phyloP scores from a whole-genome alignment of 1,284 basidiomycete genomes.

The Moesziomyces antarcticus region DNA sequence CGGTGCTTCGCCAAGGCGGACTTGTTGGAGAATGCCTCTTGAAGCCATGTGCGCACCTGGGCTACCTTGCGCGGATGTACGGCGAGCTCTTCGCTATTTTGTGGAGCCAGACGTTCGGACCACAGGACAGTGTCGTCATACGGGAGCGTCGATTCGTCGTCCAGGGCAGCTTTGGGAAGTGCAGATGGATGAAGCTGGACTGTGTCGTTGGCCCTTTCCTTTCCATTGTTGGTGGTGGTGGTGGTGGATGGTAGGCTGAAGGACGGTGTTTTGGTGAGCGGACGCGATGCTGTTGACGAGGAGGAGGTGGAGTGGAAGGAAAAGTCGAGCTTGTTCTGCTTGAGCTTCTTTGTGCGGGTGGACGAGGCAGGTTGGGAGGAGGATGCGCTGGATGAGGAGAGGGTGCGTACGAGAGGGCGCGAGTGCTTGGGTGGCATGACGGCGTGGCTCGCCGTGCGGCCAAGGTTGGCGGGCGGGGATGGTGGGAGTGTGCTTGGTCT shows the following conservation, averaged over 20 bases:
- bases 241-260: slow-evolving; percentile 11
- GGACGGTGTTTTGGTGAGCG: slow-evolving; percentile 33
- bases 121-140: slow-evolving; percentile 11
- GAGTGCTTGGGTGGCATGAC: slow-evolving; percentile 25
- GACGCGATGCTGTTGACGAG: slow-evolving; percentile 11
- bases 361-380: neutral
- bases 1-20: slow-evolving; percentile 80
- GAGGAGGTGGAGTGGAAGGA: slow-evolving; percentile 29
- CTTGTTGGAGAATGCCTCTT: slow-evolving; percentile 78
- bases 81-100: slow-evolving; percentile 74
- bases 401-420: slow-evolving; percentile 15
- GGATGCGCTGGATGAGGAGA: slow-evolving; percentile 19
- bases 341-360: slow-evolving; percentile 24
- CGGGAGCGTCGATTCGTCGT: too few relatives aligned
- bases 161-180: neutral
- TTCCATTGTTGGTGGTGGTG: slow-evolving; percentile 12
- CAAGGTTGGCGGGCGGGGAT: slow-evolving; percentile 1
- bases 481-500: neutral
- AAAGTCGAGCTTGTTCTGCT: slow-evolving; percentile 50
- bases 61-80: slow-evolving; percentile 88
- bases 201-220: slow-evolving; percentile 12
- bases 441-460: neutral
- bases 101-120: slow-evolving; percentile 29
- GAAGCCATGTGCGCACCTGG: slow-evolving; percentile 85
- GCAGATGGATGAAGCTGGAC: neutral